These are phyloP conservation scores for Pinus albicaulis DNA, from an alignment of 75 land plant species.

Conservation along the genomic window DNA sequence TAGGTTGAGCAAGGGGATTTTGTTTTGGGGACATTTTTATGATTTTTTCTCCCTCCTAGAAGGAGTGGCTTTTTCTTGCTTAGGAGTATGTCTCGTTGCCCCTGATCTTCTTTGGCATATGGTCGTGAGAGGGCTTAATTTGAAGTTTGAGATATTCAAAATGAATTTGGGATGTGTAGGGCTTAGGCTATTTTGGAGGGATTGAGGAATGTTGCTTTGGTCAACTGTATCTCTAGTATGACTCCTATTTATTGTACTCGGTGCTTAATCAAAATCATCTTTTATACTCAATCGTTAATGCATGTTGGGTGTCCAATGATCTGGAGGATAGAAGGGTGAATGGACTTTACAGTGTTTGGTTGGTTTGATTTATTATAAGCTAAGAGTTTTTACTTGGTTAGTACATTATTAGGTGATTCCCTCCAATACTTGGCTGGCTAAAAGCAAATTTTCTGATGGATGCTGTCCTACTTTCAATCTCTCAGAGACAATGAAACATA, in stretches of 20 bases:
- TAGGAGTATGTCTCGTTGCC: neutral
- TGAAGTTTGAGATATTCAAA: neutral
- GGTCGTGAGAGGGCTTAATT: neutral
- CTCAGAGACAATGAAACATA: neutral
- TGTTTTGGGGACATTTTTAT: neutral
- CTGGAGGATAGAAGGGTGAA: neutral
- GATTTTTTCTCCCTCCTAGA: neutral
- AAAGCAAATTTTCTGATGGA: neutral
- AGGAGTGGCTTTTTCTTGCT: neutral
- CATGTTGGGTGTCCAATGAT: neutral
- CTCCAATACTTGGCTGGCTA: neutral
- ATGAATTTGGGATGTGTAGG: neutral
- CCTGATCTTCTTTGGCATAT: neutral
- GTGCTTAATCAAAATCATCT: neutral
- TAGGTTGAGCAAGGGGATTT: neutral
- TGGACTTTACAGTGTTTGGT: too few relatives aligned
- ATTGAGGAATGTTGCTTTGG: neutral
- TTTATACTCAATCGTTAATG: neutral
- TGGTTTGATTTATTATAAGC: too few relatives aligned
- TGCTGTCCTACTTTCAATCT: neutral
- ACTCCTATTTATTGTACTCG: neutral
- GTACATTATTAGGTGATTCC: too few relatives aligned
- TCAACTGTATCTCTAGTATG: neutral
- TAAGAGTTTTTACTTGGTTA: too few relatives aligned
- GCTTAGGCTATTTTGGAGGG: neutral